These are phyloP conservation scores for Neurospora sp. DNA, from an alignment of 495 filamentous ascomycete genomes.

Conservation along the genomic window DNA sequence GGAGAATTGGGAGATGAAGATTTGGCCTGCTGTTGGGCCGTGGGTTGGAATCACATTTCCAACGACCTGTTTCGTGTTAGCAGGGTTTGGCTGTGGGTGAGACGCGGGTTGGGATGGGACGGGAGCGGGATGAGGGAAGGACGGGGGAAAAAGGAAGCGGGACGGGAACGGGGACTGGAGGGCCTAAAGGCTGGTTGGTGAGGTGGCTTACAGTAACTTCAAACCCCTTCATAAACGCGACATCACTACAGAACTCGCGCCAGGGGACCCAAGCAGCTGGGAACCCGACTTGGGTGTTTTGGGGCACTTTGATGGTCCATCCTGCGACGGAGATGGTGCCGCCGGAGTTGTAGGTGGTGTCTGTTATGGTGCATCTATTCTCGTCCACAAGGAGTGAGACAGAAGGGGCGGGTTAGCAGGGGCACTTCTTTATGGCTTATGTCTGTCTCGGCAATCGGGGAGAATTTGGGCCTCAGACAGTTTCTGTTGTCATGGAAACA, in stretches of 20 bases:
- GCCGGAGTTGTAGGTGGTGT: conserved; percentile 26
- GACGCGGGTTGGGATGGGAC: too few species aligned
- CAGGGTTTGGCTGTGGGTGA: too few species aligned
- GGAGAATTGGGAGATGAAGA: conserved; percentile 20
- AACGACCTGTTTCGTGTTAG: too few species aligned
- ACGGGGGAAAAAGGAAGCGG: too few species aligned
- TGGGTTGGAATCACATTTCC: background rate
- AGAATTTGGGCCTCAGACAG: background rate
- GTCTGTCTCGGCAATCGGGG: background rate
- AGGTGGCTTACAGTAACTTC: conserved; percentile 21
- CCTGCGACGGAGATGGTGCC: conserved; percentile 29
- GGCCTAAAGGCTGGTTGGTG: too few species aligned
- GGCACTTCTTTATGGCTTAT: background rate
- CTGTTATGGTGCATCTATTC: conserved; percentile 16
- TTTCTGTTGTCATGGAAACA: background rate
- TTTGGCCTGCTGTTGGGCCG: conserved; percentile 26
- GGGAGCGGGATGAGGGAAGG: too few species aligned
- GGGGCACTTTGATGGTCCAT: conserved; percentile 28
- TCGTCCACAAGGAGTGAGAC: background rate
- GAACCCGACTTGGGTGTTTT: conserved; percentile 33
- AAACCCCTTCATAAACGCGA: conserved; percentile 14
- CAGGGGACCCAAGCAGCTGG: conserved; percentile 30
- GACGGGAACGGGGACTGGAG: too few species aligned
- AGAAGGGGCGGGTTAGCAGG: background rate
- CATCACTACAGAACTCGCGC: conserved; percentile 21